Evolutionary conservation across 1,284 basidiomycete genomes (phyloP), one percentile per base, ranked within the genome.

Genomic region (Ustilago bromivora): DNA sequence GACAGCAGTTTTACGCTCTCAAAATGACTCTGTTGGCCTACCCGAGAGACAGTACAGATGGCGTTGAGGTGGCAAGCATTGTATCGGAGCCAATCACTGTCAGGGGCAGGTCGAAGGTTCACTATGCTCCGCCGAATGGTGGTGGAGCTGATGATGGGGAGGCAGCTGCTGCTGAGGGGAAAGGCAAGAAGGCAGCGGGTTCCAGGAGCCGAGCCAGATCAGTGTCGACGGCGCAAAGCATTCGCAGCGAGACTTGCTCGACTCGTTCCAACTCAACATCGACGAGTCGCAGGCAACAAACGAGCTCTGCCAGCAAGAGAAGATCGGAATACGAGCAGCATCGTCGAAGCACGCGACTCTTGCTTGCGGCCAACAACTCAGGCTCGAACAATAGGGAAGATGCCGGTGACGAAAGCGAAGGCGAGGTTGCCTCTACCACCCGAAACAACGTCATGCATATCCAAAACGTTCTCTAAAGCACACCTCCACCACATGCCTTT

Each of bases 1-100:
- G 71, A 8, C 76, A 78, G 57, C 76, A 78, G n/a, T 78, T 74
- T 35, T 78, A 71, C 32, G 71, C 68, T 6, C 71, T 78, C 57
- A 73, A 74, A 54, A 54, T 78, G 61, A 68, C 76, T 47, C 53
- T 78, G 46, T 66, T 71, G 28, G 76, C 71, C 15, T 73, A 57
- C n/a, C 28, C 61, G 41, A 56, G 40, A 54, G 38, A 4, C 12
- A 57, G 11, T 23, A 12, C 35, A 8, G 53, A 34, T 4, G 76
- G 67, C 1, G 53, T 65, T 7, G 71, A 73, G 36, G 63, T 77
- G 60, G 70, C 71, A 15, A 68, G 46, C 36, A 32, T 67, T 6
- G 15, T 57, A 4, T 68, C 64, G 12, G 67, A 74, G 28, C 76
- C 76, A 19, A 78, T 78, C 47, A 78, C 76, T 17, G 76, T 78